Evolutionary conservation across 2,329 filamentous ascomycete genomes (phyloP), one percentile per base, ranked within the genome.

Genomic region (Trichothecium roseum): DNA sequence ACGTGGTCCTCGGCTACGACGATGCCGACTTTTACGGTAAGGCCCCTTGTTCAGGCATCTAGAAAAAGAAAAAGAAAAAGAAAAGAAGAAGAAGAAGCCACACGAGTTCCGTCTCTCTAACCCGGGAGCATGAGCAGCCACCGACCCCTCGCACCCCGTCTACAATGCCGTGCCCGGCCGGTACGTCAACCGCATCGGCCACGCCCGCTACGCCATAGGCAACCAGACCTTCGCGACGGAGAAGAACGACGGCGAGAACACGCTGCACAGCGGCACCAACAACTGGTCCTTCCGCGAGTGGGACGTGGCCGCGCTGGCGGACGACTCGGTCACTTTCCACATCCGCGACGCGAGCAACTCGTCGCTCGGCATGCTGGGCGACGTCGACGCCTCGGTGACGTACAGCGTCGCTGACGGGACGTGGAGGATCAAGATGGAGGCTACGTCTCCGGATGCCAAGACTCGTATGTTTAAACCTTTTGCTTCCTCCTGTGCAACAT

Each of bases 271-370:
- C 45, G 71, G 70, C 20, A 65, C 64, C 15, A 68, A 76, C 54
- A 74, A 74, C 42, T 78, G 75, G 69, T 76, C 77, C 30, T 78
- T 66, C 53, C 66, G 73, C 29, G 69, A 72, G 45, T 82, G 74
- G 66, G 75, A 77, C 20, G 69, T 81, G 15, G 66, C 69, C 4
- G 61, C 63, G 3, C 56, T 69, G 40, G 70, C 68, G 8, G 49
- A 60, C 15, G 62, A 68, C 44, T 75, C 72, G 17, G 78, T 82
- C 47, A 81, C 76, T 29, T 82, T 81, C 54, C 66, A 68, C n/a
- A 68, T 81, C 43, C 62, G 69, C 41, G 78, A 82, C 48, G 57
- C 65, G n/a, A 67, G 57, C 31, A 59, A 72, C 52, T 71, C 72
- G 33, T 68, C 71, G 29, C 53, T 68, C 48, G 76, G 76, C 37